Conservation (phyloP, 176 grass and related monocot genomes). For the Carex parvula region DNA sequence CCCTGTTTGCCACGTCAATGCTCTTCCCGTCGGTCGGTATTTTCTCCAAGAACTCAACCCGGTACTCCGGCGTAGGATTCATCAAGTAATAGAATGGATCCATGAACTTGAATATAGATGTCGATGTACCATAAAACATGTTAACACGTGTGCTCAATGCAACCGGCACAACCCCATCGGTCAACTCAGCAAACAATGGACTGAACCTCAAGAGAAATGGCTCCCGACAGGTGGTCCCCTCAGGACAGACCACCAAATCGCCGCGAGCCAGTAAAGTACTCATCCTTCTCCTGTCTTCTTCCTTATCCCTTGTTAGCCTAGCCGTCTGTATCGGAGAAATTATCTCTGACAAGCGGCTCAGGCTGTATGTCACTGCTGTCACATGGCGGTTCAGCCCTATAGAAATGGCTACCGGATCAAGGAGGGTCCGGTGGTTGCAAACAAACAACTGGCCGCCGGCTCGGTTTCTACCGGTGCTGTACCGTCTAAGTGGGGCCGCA, state of each 20-base stretch:
- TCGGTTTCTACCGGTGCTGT: background rate
- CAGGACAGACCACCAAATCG: slow-evolving; percentile 67
- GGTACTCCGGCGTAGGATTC: slow-evolving; percentile 54
- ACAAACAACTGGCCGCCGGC: slow-evolving; percentile 33
- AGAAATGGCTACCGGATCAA: slow-evolving; percentile 57
- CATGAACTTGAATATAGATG: slow-evolving; percentile 48
- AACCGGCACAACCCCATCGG: slow-evolving; percentile 38
- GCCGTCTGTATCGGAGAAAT: slow-evolving; percentile 55
- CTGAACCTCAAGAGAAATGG: slow-evolving; percentile 60
- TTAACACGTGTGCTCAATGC: slow-evolving; percentile 36
- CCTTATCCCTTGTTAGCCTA: slow-evolving; percentile 54
- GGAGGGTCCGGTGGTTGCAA: slow-evolving; percentile 70
- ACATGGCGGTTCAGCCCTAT: slow-evolving; percentile 34
- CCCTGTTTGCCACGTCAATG: slow-evolving; percentile 47
- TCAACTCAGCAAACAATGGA: slow-evolving; percentile 57
- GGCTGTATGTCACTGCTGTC: slow-evolving; percentile 65
- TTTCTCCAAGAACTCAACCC: slow-evolving; percentile 46
- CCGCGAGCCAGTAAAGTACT: slow-evolving; percentile 34
- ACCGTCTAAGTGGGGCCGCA: background rate
- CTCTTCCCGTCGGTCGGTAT: slow-evolving; percentile 12
- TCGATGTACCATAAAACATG: slow-evolving; percentile 81
- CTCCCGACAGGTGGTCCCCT: slow-evolving; percentile 80
- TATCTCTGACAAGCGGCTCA: slow-evolving; percentile 61
- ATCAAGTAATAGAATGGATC: slow-evolving; percentile 66
- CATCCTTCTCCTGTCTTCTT: slow-evolving; percentile 51